Percentiles rank a stretch among this genome's conserved stretches.
Conservation (phyloP, 768 basidiomycete species). For the Lentinus brumalis region DNA sequence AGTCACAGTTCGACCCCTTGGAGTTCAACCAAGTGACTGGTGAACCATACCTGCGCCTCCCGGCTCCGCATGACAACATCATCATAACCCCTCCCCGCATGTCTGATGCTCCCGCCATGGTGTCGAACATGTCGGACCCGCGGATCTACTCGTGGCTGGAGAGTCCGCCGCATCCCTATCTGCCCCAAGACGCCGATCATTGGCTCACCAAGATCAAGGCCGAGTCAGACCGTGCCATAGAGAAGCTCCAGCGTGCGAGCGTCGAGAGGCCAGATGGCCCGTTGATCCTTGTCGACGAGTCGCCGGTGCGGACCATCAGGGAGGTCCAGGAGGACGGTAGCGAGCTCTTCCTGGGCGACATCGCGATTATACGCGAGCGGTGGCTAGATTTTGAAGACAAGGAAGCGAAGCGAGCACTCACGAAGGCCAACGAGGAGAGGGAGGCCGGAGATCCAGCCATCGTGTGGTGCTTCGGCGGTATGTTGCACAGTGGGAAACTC, state of each 20-base stretch:
- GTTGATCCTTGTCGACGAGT: constrained; percentile 40
- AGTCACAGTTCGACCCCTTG: constrained; percentile 39
- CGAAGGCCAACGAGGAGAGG: constrained; percentile 44
- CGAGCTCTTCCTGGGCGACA: constrained; percentile 54
- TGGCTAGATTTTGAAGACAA: constrained; percentile 37
- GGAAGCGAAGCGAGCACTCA: constrained; percentile 37
- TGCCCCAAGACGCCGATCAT: constrained; percentile 38
- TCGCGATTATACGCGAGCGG: constrained; percentile 34
- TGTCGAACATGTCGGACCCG: constrained; percentile 51
- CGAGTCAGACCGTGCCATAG: constrained; percentile 34
- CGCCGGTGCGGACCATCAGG: constrained; percentile 54
- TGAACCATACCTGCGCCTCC: constrained; percentile 59
- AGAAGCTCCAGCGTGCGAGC: constrained; percentile 31
- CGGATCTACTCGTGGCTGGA: constrained; percentile 46
- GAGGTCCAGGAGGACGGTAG: constrained; percentile 57
- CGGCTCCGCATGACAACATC: constrained; percentile 50
- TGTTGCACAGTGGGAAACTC: constrained; percentile 14
- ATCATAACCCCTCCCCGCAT: constrained; percentile 61
- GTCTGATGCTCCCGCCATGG: constrained; percentile 41
- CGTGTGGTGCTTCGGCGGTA: constrained; percentile 65
- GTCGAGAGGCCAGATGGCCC: constrained; percentile 15
- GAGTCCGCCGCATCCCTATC: constrained; percentile 58
- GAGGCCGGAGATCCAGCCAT: constrained; percentile 54
- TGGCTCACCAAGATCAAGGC: constrained; percentile 40
- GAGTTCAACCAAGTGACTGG: constrained; percentile 28